Evolutionary conservation across 805 yeast genomes (phyloP).

Genomic region (Ogataea degrootiae): DNA sequence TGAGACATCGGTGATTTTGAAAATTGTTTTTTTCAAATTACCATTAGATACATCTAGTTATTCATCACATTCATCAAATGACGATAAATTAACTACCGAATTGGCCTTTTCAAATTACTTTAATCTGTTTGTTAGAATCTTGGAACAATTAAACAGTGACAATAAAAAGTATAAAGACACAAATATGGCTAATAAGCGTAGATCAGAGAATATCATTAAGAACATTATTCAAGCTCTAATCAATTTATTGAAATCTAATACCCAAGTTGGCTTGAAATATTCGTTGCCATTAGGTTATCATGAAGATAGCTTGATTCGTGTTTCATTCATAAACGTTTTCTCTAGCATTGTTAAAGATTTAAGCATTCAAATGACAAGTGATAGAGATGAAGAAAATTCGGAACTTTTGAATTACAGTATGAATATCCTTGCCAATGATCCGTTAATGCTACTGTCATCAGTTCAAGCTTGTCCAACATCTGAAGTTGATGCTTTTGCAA

Average conservation of each 20-base stretch:
- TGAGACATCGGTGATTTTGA: slow-evolving; percentile 57
- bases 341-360: slow-evolving; percentile 48
- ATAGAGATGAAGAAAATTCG: slow-evolving; percentile 7
- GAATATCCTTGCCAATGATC: slow-evolving; percentile 24
- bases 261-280: slow-evolving; percentile 69
- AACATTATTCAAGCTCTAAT: slow-evolving; percentile 63
- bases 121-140: slow-evolving; percentile 50
- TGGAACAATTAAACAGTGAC: slow-evolving; percentile 38
- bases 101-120: slow-evolving; percentile 68
- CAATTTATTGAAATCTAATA: slow-evolving; percentile 65
- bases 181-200: slow-evolving; percentile 38
- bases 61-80: slow-evolving; percentile 31
- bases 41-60: slow-evolving; percentile 55
- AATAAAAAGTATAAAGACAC: slow-evolving; percentile 5
- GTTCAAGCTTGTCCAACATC: slow-evolving; percentile 60
- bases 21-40: slow-evolving; percentile 49
- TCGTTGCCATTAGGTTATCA: slow-evolving; percentile 79
- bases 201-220: slow-evolving; percentile 52
- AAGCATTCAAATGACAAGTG: slow-evolving; percentile 16
- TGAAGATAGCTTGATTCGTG: slow-evolving; percentile 55
- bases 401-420: slow-evolving; percentile 9
- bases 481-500: slow-evolving; percentile 68
- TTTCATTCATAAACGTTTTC: slow-evolving; percentile 74
- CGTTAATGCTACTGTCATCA: slow-evolving; percentile 44
- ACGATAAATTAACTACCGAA: slow-evolving; percentile 29